Evolutionary conservation across 768 basidiomycete species (phyloP).

Genomic region (Coprinopsis cinerea): DNA sequence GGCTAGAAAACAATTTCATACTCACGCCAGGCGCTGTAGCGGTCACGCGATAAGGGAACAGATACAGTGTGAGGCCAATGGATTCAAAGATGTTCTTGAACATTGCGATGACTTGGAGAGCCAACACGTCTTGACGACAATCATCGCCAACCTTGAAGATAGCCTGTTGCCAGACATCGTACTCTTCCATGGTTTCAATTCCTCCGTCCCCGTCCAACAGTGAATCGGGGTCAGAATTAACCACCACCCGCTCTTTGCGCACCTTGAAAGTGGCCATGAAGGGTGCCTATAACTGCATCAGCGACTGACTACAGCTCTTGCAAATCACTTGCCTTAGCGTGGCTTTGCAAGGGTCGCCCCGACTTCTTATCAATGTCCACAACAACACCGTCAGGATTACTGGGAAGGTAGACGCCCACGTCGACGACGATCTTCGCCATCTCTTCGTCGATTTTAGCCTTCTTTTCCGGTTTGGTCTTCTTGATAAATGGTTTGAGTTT

Average conservation of each 20-base stretch:
- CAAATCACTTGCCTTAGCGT: slow-evolving; percentile 70
- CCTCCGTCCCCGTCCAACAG: slow-evolving; percentile 60
- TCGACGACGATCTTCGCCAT: slow-evolving; percentile 95
- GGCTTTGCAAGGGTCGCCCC: slow-evolving; percentile 92
- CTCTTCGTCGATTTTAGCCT: slow-evolving; percentile 99
- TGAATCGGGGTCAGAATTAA: slow-evolving; percentile 68
- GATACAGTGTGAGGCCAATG: slow-evolving; percentile 83
- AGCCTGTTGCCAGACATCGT: slow-evolving; percentile 94
- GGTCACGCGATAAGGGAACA: slow-evolving; percentile 95
- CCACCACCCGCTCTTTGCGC: slow-evolving; percentile 69
- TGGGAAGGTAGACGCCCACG: slow-evolving; percentile 94
- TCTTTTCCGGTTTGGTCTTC: slow-evolving; percentile 93
- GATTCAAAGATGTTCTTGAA: slow-evolving; percentile 96
- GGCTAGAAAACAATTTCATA: slow-evolving; percentile 12
- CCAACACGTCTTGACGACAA: slow-evolving; percentile 97
- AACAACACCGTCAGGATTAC: slow-evolving; percentile 94
- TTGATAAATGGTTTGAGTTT: slow-evolving; percentile 97
- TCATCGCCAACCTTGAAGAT: slow-evolving; percentile 99
- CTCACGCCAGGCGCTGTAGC: slow-evolving; percentile 93
- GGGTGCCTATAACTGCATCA: slow-evolving; percentile 64
- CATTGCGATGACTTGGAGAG: slow-evolving; percentile 96
- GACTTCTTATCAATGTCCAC: slow-evolving; percentile 98
- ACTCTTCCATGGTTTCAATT: slow-evolving; percentile 52
- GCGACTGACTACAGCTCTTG: neutral
- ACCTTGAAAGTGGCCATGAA: slow-evolving; percentile 99